Percentiles rank a stretch among this genome's conserved stretches.
These are phyloP conservation scores for Penicillium nordicum DNA, from an alignment of 2,329 filamentous ascomycete species.

Conservation along the genomic window DNA sequence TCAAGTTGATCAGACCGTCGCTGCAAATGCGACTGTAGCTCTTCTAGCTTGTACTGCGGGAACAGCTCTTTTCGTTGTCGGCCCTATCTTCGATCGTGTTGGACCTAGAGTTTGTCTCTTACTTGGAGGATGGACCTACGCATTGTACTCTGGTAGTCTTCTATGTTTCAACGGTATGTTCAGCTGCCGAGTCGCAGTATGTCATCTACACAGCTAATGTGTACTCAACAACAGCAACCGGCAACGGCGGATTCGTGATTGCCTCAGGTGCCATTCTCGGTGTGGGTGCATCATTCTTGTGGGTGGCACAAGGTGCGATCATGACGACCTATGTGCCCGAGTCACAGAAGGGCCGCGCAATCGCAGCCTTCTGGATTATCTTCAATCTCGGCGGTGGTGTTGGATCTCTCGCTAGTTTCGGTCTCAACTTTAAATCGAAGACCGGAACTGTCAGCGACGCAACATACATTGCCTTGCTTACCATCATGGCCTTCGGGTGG, in stretches of 20 bases:
- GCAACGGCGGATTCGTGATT: slow-evolving; percentile 46
- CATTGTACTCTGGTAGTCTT: slow-evolving; percentile 46
- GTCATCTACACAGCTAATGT: not conserved
- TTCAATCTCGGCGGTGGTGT: slow-evolving; percentile 48
- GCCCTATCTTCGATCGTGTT: slow-evolving; percentile 44
- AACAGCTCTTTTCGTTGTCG: slow-evolving; percentile 46
- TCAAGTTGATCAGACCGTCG: slow-evolving; percentile 46
- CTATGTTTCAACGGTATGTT: slow-evolving; percentile 43
- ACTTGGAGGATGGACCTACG: slow-evolving; percentile 48
- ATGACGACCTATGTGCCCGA: slow-evolving; percentile 49
- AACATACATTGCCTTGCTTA: slow-evolving; percentile 51
- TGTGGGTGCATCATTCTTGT: slow-evolving; percentile 46
- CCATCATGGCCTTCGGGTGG: slow-evolving; percentile 52
- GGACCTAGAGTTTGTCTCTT: slow-evolving; percentile 45
- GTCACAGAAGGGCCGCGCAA: slow-evolving; percentile 44
- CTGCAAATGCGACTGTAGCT: slow-evolving; percentile 48
- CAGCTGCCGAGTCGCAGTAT: not conserved
- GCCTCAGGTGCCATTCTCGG: slow-evolving; percentile 47
- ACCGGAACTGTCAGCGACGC: slow-evolving; percentile 48
- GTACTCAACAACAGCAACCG: slow-evolving; percentile 21
- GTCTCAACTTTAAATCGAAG: slow-evolving; percentile 43
- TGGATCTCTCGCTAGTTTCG: slow-evolving; percentile 46
- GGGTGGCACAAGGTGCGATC: slow-evolving; percentile 49
- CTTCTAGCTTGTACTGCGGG: slow-evolving; percentile 44
- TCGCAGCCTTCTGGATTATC: slow-evolving; percentile 47